Conservation (phyloP, 1,284 basidiomycete species). For the Lentinus polychrous region DNA sequence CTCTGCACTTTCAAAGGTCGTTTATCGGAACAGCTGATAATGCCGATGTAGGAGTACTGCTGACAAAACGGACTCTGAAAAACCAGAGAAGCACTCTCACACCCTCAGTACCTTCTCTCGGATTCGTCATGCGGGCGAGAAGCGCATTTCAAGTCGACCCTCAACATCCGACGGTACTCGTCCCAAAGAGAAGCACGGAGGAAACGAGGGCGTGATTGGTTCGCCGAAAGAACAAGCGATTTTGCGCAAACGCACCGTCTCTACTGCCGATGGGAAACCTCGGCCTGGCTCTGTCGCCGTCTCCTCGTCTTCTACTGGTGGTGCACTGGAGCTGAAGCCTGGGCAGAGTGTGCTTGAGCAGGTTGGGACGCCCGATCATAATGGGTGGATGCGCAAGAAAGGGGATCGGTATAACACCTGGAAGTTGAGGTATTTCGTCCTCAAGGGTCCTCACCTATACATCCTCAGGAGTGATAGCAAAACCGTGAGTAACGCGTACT, state of each 20-base stretch:
- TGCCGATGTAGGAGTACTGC: not conserved
- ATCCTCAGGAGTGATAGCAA: slow-evolving; percentile 69
- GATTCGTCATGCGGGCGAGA: slow-evolving; percentile 29
- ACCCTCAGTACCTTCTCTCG: slow-evolving; percentile 42
- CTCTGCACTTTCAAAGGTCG: not conserved
- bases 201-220: slow-evolving; percentile 9
- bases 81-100: slow-evolving; percentile 18
- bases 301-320: not conserved
- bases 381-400: slow-evolving; percentile 95
- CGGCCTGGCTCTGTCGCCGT: not conserved
- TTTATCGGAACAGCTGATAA: too few relatives aligned
- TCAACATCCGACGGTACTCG: slow-evolving; percentile 28
- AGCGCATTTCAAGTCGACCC: slow-evolving; percentile 31
- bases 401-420: slow-evolving; percentile 91
- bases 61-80: slow-evolving; percentile 18
- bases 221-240: not conserved
- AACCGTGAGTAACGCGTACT: slow-evolving; percentile 43
- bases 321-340: slow-evolving; percentile 39
- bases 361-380: slow-evolving; percentile 83
- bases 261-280: slow-evolving; percentile 21
- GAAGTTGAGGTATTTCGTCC: slow-evolving; percentile 91
- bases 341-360: slow-evolving; percentile 77
- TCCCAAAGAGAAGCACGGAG: slow-evolving; percentile 10
- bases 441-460: slow-evolving; percentile 90
- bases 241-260: slow-evolving; percentile 8